Evolutionary conservation across 139 green algal genomes (phyloP).

Genomic region (Pseudopediastrum boryanum): DNA sequence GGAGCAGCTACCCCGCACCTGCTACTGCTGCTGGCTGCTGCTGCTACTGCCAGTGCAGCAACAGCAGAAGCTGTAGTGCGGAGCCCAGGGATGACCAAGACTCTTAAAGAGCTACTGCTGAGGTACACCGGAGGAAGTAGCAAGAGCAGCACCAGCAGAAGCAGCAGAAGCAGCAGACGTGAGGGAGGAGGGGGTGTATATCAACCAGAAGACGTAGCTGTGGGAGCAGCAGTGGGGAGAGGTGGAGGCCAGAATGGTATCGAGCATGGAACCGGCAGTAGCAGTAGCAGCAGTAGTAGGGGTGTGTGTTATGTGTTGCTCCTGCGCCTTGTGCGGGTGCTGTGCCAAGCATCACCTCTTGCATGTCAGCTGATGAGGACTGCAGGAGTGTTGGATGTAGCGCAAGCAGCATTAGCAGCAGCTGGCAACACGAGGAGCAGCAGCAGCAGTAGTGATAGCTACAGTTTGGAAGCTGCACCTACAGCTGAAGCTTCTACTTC

Average conservation of each 20-base stretch:
- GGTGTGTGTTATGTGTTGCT: constrained; percentile 27
- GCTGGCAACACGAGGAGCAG: neutral
- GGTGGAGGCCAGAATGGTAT: neutral
- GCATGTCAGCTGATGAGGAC: constrained; percentile 47
- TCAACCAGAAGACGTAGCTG: neutral
- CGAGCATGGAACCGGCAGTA: constrained; percentile 3
- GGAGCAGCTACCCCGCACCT: constrained; percentile 46
- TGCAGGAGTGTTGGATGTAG: constrained; percentile 31
- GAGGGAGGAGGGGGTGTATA: neutral
- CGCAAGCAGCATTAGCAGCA: constrained; percentile 20
- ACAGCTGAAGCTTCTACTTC: no score
- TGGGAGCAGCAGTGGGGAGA: neutral
- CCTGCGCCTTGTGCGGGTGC: constrained; percentile 54
- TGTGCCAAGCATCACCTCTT: constrained; percentile 50
- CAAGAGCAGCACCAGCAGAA: neutral
- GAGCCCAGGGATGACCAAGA: constrained; percentile 46
- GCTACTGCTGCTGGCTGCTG: constrained; percentile 45
- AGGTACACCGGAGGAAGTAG: neutral
- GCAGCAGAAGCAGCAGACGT: neutral
- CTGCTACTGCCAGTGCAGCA: constrained; percentile 32
- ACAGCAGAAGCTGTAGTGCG: constrained; percentile 46
- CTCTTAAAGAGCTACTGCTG: constrained; percentile 39
- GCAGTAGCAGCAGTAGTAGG: neutral
- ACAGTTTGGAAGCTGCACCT: constrained; percentile 24
- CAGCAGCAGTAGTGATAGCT: neutral